Percentiles rank a stretch among this genome's conserved stretches.
phyloP scores from a whole-genome alignment of 2,329 filamentous ascomycete genomes.

The Rutstroemia sp. region DNA sequence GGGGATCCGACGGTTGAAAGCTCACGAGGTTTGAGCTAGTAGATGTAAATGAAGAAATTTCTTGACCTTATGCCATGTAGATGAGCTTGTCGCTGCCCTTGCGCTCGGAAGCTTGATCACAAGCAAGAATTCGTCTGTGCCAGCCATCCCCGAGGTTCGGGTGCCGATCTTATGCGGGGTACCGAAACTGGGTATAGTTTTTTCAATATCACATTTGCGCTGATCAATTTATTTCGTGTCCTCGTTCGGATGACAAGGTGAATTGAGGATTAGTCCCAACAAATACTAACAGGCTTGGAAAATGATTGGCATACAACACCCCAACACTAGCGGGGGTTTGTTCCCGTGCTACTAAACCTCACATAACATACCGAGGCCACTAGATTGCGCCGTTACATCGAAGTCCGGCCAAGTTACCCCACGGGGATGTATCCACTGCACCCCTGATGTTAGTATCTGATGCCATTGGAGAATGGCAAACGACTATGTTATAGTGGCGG shows the following conservation, averaged over 20 bases:
- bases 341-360: background rate
- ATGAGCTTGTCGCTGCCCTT: background rate
- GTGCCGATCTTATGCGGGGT: slow-evolving; percentile 3
- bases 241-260: background rate
- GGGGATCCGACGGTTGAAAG: background rate
- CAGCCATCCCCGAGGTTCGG: background rate
- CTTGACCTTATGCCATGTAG: background rate
- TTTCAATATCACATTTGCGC: background rate
- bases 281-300: background rate
- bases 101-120: background rate
- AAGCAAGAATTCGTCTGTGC: background rate
- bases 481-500: background rate
- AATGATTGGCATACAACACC: too few relatives aligned
- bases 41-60: background rate
- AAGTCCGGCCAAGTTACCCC: background rate
- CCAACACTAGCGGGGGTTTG: background rate
- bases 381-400: slow-evolving; percentile 1
- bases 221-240: background rate
- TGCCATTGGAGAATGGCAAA: background rate
- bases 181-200: background rate
- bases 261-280: background rate
- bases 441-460: background rate
- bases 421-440: background rate
- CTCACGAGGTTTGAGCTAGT: background rate
- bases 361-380: slow-evolving; percentile 2